Base-by-base conservation (phyloP, 345 rosid species). In the Heritiera littoralis region DNA sequence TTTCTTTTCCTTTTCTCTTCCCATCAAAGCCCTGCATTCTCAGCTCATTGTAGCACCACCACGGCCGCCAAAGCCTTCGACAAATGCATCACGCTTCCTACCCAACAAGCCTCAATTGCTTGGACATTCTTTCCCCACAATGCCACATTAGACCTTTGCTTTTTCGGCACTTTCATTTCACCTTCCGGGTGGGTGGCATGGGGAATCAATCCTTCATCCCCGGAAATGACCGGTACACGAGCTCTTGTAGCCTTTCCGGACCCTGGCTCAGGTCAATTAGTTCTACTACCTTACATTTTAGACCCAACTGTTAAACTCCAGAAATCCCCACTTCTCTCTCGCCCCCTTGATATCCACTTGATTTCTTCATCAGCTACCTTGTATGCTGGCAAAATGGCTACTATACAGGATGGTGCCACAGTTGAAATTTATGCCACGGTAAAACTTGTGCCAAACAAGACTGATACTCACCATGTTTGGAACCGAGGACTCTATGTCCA, bases 141-240 rank as follows among this genome's bases (percentile, higher is more conserved):
- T 76, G 84, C 89, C 45, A 91, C 98, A 9, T 81, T 96, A 9
- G 99, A 96, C 89, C 82, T 96, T 51, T 91, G 89, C 54, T 96
- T 96, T 90, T 92, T 90, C 40, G 97, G 98, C 64, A 88, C 92
- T n/a, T 96, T 94, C 77, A 94, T 96, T 45, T 96, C 98, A 3
- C 98, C 97, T 30, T 94, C 99, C n/a, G 98, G 99, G 0, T 96
- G 99, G 99, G 99, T 94, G 0, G 99, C 93, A 0, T 88, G 87
- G 87, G 99, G 99, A 0, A 89, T 96, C 12, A 96, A 96, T 75
- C 98, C 94, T 1, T 77, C 85, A 7, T 85, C 97, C 2, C 74
- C 98, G 0, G 90, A 91, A 79, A 96, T 96, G 99, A 90, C 97
- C 0, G 98, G 99, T 0, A 90, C 98, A 0, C 88, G 95, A 0